Evolutionary conservation across 2,329 filamentous ascomycete genomes (phyloP), one percentile per base, ranked within the genome.

Genomic region (Paraphaeosphaeria sporulosa): DNA sequence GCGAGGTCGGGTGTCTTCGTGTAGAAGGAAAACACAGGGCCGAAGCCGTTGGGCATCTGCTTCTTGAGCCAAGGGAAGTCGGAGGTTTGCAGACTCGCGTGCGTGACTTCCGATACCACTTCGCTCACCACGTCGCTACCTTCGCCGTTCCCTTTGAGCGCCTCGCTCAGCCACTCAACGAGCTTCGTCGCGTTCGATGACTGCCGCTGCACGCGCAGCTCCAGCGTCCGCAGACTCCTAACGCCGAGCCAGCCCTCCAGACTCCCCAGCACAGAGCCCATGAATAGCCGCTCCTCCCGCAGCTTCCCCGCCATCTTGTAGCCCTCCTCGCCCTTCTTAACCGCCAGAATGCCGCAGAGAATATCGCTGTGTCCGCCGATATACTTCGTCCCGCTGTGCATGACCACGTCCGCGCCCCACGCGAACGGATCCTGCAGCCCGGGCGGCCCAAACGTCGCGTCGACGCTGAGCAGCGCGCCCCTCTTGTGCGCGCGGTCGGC

Each of bases 361-460:
- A 98, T 85, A 79, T 99, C 95, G 66, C 90, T 94, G 80, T 99
- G 95, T 0, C 95, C 95, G 21, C 95, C 95, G 67, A 99, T 87
- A 79, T 98, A 99, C 83, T 98, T 99, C 19, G 94, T 97, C 3
- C 93, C 95, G 54, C 87, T 90, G 79, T 99, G 95, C 92, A 98
- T 91, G 36, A 97, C 87, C 0, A 94, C 79, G 78, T 98, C 94
- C 30, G 90, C 93, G 49, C 93, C 94, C 76, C 86, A 90, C 30
- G 77, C 74, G 71, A 98, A 95, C 0, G 95, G 94, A 71, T 97
- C 91, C 75, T 93, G 90, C 60, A 99, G 82, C 30, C 92, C 92
- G 34, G 95, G 95, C 43, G 95, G 95, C 3, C 89, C 95, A 79
- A 99, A 97, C 0, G 95, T 99, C 2, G 92, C 89, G 78, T 99